Base-by-base conservation (phyloP, 2,329 filamentous ascomycete genomes). In the Apiospora hydei region DNA sequence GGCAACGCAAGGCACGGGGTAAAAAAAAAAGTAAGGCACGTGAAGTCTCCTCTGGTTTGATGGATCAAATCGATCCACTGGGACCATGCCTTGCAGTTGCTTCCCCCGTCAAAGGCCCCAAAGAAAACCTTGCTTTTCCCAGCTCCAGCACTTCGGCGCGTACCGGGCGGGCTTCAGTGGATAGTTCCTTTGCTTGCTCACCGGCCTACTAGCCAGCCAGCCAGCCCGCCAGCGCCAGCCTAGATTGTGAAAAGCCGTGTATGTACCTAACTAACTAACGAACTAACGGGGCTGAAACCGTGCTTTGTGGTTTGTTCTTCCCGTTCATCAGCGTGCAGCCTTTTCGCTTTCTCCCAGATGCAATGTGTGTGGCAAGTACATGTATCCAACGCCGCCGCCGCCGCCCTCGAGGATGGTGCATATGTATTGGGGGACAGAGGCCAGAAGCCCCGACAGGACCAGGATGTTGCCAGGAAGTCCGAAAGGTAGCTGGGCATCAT, bases 151-250 rank as follows among this genome's bases (percentile, higher is more conserved):
- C 57, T 64, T 61, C 57, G 57, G 57, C 57, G 57, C 57, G 57
- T 64, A 64, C 57, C 57, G 34, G 57, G 57, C 57, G 21, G 57
- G 57, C 57, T 24, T 64, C 57, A 64, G 57, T 64, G 57, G 57
- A 64, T 64, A 38, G 18, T 57, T 34, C n/a, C 7, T 57, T 57
- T n/a, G 21, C 21, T 49, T 49, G 46, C 46, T 49, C 46, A 57
- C 51, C 51, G 51, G 51, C 51, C 53, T n/a, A 41, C 34, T n/a
- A 41, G 34, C 18, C 34, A 18, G 18, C 57, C 57, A 3, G 18
- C 30, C 16, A 30, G 14, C 51, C 30, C 16, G 53, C 26, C 51
- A 57, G 13, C 4, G 11, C 53, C 53, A 61, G 26, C 30, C 53
- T 30, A 61, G 18, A 61, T 26, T 38, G 34, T 38, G 51, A 18